Base-by-base conservation (phyloP, 345 rosid species). In the Lepidium africanum region DNA sequence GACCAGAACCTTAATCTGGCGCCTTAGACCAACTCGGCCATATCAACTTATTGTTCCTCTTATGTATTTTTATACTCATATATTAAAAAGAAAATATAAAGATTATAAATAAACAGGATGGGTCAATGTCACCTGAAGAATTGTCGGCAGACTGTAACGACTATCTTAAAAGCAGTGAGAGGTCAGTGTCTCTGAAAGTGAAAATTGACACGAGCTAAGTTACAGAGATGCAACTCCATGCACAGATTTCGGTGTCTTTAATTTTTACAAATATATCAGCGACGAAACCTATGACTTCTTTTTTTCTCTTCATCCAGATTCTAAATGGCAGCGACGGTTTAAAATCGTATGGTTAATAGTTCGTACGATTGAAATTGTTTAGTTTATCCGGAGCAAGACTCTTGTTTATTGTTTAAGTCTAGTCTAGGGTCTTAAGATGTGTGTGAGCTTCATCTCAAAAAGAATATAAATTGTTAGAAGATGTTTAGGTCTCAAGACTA, bases 1-100 rank as follows among this genome's bases (percentile, higher is more conserved):
- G 92, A 90, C 94, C 96, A 88, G 89, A 88, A 90, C 97, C 96
- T 88, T 85, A 90, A 90, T 88, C 92, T 88, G 94, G 90, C 92
- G 87, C 93, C 92, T 88, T 88, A 84, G 90, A 85, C 93, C 87
- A 85, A 88, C 93, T 85, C 88, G 87, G 86, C 90, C 93, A 84
- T 87, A 83, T 84, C 87, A 80, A 86, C 94, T 0, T 59, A 0
- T 37, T 66, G 23, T 1, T 30, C 7, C 0, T 0, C 5, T 5
- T 27, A n/a, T 5, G 5, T 4, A 4, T 5, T 46, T 46, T 9
- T 10, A 47, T 1, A 11, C 1, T 10, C 19, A 21, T 10, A 32
- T 1, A 9, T 9, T 4, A 0, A 13, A 7, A 1, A 0, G 0
- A 19, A 0, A 4, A 4, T 33, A 37, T 5, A n/a, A 54, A 30